Conservation (phyloP, 345 rosid genomes). For the Corchorus olitorius region DNA sequence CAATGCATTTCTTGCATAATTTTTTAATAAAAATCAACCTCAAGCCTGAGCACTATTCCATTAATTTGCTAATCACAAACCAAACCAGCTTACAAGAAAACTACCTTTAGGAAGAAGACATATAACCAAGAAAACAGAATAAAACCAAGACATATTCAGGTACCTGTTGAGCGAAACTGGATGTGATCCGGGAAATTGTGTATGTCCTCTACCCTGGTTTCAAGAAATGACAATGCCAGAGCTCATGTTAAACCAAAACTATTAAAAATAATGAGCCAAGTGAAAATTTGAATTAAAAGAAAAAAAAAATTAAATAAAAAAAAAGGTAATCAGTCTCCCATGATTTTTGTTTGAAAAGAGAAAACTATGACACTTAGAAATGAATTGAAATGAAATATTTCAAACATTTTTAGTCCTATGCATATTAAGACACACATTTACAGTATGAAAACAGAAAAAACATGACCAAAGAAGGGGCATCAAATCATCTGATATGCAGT, state of each 20-base stretch:
- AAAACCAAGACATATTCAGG: background rate
- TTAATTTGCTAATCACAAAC: background rate
- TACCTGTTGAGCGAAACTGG: constrained; percentile 89
- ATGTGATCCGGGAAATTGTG: constrained; percentile 82
- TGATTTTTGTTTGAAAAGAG: no score
- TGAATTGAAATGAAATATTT: background rate
- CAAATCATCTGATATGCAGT: no score
- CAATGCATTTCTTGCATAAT: background rate
- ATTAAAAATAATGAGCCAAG: no score
- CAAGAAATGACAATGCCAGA: constrained; percentile 27
- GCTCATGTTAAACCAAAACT: constrained; percentile 17
- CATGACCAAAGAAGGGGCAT: no score
- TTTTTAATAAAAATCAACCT: background rate
- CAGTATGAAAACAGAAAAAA: no score
- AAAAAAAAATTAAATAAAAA: no score
- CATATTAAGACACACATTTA: no score
- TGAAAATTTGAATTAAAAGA: no score
- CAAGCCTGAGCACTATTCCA: background rate
- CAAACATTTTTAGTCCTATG: no score
- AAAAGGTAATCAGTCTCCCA: no score
- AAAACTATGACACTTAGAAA: background rate
- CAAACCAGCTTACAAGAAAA: constrained; percentile 9
- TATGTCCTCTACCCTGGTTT: constrained; percentile 65
- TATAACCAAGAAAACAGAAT: constrained; percentile 1
- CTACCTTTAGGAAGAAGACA: background rate